Evolutionary conservation across 495 filamentous ascomycete genomes (phyloP), one percentile per base, ranked within the genome.

Genomic region (Neurospora sublineolata): DNA sequence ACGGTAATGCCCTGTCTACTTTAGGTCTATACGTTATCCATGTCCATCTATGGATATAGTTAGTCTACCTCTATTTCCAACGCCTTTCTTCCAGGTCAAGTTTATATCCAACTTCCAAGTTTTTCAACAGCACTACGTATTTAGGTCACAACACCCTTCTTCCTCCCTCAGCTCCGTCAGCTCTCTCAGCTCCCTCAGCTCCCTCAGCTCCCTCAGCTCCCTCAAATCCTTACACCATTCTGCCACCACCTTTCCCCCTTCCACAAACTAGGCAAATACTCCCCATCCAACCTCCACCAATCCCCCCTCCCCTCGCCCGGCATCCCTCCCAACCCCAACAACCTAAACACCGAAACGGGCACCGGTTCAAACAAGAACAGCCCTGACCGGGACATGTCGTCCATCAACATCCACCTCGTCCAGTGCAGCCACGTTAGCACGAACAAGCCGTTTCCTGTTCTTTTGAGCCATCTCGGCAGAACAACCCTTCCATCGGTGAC

Each of bases 341-440:
- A 84, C 44, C 90, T 80, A 12, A 89, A 64, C 4, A 80, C 76
- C 74, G 90, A 92, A 1, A 91, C 23, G 0, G 91, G 91, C n/a
- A 93, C 79, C 0, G 90, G 90, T 79, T 93, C 90, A 72, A 84
- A 87, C 20, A 92, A 71, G 87, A 88, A 93, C 9, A 93, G 42
- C 0, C 87, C 90, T 0, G 85, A 85, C 14, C 82, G 79, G 0
- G 84, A 80, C 75, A 92, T 87, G 69, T 94, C 91, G 79, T 92
- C 88, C 10, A 89, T 78, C 1, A 88, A 74, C 38, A 78, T 72
- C 74, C 77, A 75, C 4, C 82, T 83, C 0, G 90, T 90, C n/a
- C 79, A 69, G 5, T 84, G 80, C 64, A 91, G 79, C 91, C 91
- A 94, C 4, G 68, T 72, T 8, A 85, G 52, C 3, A 86, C 85